Percentiles rank a stretch among this genome's conserved stretches.
phyloP scores from a whole-genome alignment of 495 filamentous ascomycete species.

The Staphylotrichum tortipilum region DNA sequence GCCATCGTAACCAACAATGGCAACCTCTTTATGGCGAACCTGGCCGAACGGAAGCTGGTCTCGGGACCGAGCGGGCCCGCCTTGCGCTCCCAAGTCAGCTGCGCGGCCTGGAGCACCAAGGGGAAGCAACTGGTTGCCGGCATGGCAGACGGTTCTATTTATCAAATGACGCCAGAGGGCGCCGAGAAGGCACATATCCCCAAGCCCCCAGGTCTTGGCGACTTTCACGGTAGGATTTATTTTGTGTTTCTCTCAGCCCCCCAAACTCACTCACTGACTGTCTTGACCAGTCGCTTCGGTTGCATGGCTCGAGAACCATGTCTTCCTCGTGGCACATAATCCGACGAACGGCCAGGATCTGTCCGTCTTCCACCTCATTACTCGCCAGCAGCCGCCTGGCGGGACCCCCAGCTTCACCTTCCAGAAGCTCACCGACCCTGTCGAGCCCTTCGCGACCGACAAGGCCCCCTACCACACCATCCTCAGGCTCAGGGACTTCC shows the following conservation, averaged over 20 bases:
- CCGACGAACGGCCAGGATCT: conserved; percentile 48
- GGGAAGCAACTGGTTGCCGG: conserved; percentile 92
- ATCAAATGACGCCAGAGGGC: conserved; percentile 77
- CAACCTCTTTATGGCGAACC: conserved; percentile 72
- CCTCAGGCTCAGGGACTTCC: conserved; percentile 64
- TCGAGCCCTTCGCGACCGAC: conserved; percentile 58
- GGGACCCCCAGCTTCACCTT: conserved; percentile 46
- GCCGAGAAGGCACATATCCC: conserved; percentile 68
- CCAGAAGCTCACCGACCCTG: conserved; percentile 63
- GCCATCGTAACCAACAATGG: conserved; percentile 74
- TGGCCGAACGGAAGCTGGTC: conserved; percentile 54
- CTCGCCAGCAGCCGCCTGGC: conserved; percentile 45
- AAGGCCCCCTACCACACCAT: conserved; percentile 68
- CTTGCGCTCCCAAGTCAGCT: conserved; percentile 67
- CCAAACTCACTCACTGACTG: conserved; percentile 12
- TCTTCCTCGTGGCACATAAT: conserved; percentile 73
- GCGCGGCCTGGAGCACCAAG: conserved; percentile 81
- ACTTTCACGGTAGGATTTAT: conserved; percentile 57
- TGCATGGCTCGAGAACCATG: conserved; percentile 78
- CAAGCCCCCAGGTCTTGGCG: conserved; percentile 58
- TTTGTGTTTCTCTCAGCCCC: conserved; percentile 11
- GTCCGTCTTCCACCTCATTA: conserved; percentile 66
- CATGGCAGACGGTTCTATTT: conserved; percentile 67
- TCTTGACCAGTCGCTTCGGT: conserved; percentile 62
- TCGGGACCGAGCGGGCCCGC: conserved; percentile 55